phyloP scores from a whole-genome alignment of 441 rosid species.

The Aleurites moluccanus region DNA sequence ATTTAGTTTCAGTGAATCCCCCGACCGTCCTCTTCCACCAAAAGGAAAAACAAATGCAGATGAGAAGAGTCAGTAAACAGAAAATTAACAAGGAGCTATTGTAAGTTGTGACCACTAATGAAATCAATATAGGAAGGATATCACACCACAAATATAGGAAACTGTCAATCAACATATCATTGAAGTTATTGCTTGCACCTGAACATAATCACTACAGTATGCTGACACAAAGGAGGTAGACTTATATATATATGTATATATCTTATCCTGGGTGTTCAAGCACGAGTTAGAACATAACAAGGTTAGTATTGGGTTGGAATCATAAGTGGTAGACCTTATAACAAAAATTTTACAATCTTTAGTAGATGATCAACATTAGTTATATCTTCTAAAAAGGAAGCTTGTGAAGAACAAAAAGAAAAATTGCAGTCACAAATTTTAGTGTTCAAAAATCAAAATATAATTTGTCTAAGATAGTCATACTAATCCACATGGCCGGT shows the following conservation, averaged over 20 bases:
- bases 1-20: not conserved
- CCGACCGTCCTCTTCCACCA: not conserved
- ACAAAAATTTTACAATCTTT: not conserved
- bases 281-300: not conserved
- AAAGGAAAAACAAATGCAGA: not conserved
- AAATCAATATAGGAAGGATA: not conserved
- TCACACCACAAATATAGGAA: not conserved
- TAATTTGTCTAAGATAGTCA: not conserved
- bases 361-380: not conserved
- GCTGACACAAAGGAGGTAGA: not conserved
- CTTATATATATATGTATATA: not conserved
- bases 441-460: not conserved
- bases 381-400: slow-evolving; percentile 2
- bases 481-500: not conserved
- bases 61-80: not conserved
- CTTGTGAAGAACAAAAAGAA: not conserved
- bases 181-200: not conserved
- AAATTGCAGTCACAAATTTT: not conserved
- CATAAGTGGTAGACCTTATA: not conserved
- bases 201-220: not conserved
- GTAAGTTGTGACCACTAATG: not conserved
- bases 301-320: not conserved
- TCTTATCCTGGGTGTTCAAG: not conserved
- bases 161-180: not conserved
- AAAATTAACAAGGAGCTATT: not conserved